Percentiles rank a stretch among this genome's conserved stretches.
These are phyloP conservation scores for Calonectria honghensis DNA, from an alignment of 2,329 filamentous ascomycete genomes.

Conservation along the genomic window DNA sequence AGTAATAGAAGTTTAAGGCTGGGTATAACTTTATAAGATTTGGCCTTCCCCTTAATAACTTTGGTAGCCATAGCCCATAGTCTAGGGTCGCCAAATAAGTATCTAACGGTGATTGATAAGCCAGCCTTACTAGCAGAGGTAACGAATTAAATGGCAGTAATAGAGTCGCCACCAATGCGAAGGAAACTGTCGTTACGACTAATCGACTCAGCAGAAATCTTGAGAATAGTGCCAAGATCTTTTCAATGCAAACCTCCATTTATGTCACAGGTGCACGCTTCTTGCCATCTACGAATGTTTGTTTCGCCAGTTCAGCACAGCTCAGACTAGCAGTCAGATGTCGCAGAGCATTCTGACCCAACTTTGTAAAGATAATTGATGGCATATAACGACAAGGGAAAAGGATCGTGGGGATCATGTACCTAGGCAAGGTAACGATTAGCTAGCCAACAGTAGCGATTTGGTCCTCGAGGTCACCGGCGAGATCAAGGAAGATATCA, in stretches of 20 bases:
- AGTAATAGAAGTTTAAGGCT: neutral
- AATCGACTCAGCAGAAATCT: conserved; percentile 55
- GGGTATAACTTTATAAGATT: neutral
- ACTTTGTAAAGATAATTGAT: conserved; percentile 40
- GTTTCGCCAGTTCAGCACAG: conserved; percentile 30
- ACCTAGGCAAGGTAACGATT: conserved; percentile 31
- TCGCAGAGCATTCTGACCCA: conserved; percentile 37
- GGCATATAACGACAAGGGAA: conserved; percentile 42
- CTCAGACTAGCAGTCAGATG: conserved; percentile 36
- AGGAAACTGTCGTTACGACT: conserved; percentile 39
- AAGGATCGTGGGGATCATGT: conserved; percentile 47
- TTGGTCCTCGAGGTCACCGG: neutral
- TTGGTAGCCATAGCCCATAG: conserved; percentile 8
- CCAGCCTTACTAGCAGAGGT: conserved; percentile 25
- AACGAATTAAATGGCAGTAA: conserved; percentile 53
- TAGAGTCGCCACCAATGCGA: conserved; percentile 41
- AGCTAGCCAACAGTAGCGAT: neutral
- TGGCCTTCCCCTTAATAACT: neutral
- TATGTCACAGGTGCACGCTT: neutral
- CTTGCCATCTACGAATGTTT: neutral
- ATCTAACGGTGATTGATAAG: conserved; percentile 31
- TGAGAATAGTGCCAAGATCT: conserved; percentile 55
- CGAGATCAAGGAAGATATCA: neutral
- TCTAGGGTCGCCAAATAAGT: conserved; percentile 36
- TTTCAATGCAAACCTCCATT: conserved; percentile 42